Base-by-base conservation (phyloP, 2,329 filamentous ascomycete species). In the Fonsecaea multimorphosa region DNA sequence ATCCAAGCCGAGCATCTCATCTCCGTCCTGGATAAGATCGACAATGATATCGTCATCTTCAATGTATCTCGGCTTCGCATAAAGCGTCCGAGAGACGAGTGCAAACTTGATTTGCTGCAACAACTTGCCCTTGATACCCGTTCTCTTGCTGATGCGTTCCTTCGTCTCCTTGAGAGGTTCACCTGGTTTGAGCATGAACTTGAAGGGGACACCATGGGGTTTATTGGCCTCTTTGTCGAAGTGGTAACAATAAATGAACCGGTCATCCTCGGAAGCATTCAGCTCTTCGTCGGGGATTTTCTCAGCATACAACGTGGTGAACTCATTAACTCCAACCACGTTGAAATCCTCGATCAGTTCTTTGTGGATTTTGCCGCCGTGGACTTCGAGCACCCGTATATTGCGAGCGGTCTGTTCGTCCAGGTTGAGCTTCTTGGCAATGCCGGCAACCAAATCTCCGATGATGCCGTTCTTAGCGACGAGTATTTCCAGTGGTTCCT, bases 61-160 rank as follows among this genome's bases (percentile, higher is more conserved):
- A 54, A 99, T 82, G 80, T 96, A 96, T 66, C 87, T 85, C 29
- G 93, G 90, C 74, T 90, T 92, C 44, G 90, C 88, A 78, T 91
- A 96, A 58, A 87, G 84, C 72, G 80, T 72, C 76, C 91, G 84
- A 76, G 88, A 83, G 58, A 97, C 86, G 34, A 96, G 79, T 6
- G 93, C 91, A 82, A 99, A 97, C 79, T 96, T 97, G 78, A 99
- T 95, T 84, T 98, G 98, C 78, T 99, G 94, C 72, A 99, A 93
- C 71, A 92, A 92, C 83, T 99, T 99, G 78, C 95, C 96, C 79
- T 97, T 97, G 80, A 99, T 89, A 29, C 93, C 93, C 0, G 92
- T 97, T 65, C 94, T 86, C 78, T 93, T 94, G 72, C 95, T 93
- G 3, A 99, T 83, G n/a, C 95, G 88, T 80, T 96, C 92, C 81